Evolutionary conservation across 2,329 filamentous ascomycete genomes (phyloP).

Genomic region (Apiospora rasikravindrae): DNA sequence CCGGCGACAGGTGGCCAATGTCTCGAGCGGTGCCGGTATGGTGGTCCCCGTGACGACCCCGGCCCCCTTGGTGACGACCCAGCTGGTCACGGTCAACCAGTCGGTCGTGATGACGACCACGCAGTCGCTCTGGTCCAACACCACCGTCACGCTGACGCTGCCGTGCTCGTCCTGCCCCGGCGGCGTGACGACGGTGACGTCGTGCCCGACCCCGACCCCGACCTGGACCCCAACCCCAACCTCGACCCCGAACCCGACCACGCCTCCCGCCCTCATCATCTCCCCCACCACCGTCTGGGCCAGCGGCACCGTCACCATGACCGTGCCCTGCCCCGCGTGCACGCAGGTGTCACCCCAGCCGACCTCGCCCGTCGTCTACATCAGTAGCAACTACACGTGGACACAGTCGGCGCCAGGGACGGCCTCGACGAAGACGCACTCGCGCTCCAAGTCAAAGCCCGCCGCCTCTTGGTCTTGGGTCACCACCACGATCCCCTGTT

Average conservation of each 20-base stretch:
- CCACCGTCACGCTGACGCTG: neutral
- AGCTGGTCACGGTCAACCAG: neutral
- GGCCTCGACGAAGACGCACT: neutral
- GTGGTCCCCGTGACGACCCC: neutral
- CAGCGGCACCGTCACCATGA: constrained; percentile 1
- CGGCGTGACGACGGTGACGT: neutral
- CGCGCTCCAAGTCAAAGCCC: neutral
- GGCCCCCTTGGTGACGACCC: neutral
- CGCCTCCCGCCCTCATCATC: too few species aligned
- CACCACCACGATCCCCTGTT: neutral
- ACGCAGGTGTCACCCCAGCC: neutral
- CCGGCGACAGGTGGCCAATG: neutral
- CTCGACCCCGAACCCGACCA: neutral
- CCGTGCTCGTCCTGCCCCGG: neutral
- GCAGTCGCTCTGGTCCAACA: neutral
- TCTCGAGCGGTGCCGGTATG: neutral
- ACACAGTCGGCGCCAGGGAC: neutral
- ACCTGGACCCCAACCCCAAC: too few species aligned
- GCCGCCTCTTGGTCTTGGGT: neutral
- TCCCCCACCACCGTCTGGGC: neutral
- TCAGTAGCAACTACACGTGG: neutral
- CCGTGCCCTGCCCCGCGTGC: neutral
- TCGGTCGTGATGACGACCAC: neutral
- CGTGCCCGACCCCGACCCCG: neutral
- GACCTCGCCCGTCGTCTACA: neutral